Conservation (phyloP, 805 yeast species). For the Wickerhamomyces tratensis region DNA sequence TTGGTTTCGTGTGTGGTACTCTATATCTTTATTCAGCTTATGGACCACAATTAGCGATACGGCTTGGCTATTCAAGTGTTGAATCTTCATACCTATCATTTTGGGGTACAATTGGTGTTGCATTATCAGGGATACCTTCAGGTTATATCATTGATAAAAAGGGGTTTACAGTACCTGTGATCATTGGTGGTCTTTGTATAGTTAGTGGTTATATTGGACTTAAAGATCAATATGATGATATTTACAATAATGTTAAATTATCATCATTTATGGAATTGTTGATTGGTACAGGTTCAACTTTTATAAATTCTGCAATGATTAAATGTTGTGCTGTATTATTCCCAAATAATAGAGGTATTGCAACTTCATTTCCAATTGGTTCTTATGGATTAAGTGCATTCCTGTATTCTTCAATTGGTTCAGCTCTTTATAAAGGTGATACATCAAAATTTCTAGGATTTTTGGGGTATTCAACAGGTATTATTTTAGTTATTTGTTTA, state of each 20-base stretch:
- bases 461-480: conserved; percentile 31
- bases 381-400: conserved; percentile 70
- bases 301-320: conserved; percentile 51
- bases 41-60: conserved; percentile 64
- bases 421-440: conserved; percentile 43
- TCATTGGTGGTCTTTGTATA: conserved; percentile 38
- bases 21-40: conserved; percentile 67
- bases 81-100: conserved; percentile 57
- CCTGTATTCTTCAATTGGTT: conserved; percentile 48
- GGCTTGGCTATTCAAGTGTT: conserved; percentile 48
- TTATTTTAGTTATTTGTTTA: conserved; percentile 31
- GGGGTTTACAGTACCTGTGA: conserved; percentile 49
- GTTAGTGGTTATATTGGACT: conserved; percentile 48
- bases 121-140: conserved; percentile 58
- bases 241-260: conserved; percentile 27
- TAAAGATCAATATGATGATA: conserved; percentile 37
- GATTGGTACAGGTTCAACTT: conserved; percentile 65
- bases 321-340: conserved; percentile 67
- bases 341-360: conserved; percentile 61
- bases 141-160: conserved; percentile 54
- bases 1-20: conserved; percentile 61
- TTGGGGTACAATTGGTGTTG: conserved; percentile 54
- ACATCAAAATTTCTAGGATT: conserved; percentile 45
- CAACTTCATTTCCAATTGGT: conserved; percentile 68
- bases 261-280: conserved; percentile 37